Evolutionary conservation across 1,139 yeast species (phyloP).

Genomic region (Pichiaceae sp.): DNA sequence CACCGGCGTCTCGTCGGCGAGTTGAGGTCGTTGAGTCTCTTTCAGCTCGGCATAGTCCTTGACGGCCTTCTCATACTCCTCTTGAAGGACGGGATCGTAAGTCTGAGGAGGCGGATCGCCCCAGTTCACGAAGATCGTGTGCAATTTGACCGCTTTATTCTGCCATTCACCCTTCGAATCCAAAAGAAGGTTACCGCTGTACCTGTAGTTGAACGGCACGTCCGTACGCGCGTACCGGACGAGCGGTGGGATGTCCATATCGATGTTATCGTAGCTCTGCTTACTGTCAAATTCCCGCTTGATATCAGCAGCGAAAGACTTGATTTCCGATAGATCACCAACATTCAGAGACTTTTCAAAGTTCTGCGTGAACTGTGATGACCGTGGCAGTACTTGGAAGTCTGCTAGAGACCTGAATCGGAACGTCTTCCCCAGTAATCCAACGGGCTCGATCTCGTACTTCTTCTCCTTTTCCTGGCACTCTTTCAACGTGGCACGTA

Average conservation of each 20-base stretch:
- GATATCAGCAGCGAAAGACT: constrained; percentile 36
- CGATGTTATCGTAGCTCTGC: constrained; percentile 27
- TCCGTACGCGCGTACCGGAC: constrained; percentile 71
- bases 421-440: constrained; percentile 61
- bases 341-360: constrained; percentile 32
- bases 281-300: constrained; percentile 26
- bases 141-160: constrained; percentile 32
- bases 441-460: constrained; percentile 50
- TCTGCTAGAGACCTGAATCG: constrained; percentile 84
- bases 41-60: constrained; percentile 22
- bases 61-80: constrained; percentile 27
- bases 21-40: constrained; percentile 11
- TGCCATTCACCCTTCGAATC: constrained; percentile 53
- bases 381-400: constrained; percentile 64
- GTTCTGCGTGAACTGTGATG: constrained; percentile 40
- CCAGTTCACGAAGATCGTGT: constrained; percentile 39
- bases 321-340: constrained; percentile 32
- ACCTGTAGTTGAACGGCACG: constrained; percentile 68
- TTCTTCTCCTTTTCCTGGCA: constrained; percentile 20
- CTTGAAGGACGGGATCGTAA: constrained; percentile 34
- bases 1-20: constrained; percentile 17
- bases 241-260: constrained; percentile 77
- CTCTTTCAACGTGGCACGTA: constrained; percentile 43
- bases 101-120: constrained; percentile 37
- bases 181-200: constrained; percentile 27